Evolutionary conservation across 169 alveolate genomes (phyloP).

Genomic region (Plasmodium ovale): DNA sequence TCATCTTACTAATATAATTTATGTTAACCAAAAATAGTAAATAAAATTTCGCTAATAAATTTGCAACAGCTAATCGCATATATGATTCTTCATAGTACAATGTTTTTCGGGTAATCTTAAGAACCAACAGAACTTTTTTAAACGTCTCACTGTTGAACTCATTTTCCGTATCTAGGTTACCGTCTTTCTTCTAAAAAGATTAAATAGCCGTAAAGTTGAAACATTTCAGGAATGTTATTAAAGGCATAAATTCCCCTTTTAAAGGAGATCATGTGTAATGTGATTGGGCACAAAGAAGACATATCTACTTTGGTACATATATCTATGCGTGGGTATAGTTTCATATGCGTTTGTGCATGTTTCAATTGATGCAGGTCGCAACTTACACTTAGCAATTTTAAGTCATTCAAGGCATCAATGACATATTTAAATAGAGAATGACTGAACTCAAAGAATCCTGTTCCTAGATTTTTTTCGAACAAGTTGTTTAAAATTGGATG

Average conservation of each 20-base stretch:
- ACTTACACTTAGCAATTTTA: constrained; percentile 55
- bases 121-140: constrained; percentile 12
- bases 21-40: constrained; percentile 44
- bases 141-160: constrained; percentile 21
- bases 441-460: constrained; percentile 75
- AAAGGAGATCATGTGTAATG: neutral
- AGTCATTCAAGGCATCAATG: constrained; percentile 13
- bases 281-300: neutral
- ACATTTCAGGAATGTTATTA: no score
- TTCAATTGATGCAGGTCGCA: neutral
- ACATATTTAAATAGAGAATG: constrained; percentile 54
- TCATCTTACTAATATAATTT: constrained; percentile 47
- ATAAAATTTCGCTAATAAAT: constrained; percentile 46
- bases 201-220: neutral
- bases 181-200: constrained; percentile 24
- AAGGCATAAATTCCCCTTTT: no score
- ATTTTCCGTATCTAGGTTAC: constrained; percentile 1
- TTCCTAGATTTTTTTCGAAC: constrained; percentile 62
- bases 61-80: constrained; percentile 43
- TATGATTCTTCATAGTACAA: constrained; percentile 54
- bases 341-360: neutral
- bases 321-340: neutral
- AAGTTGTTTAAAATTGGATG: constrained; percentile 41
- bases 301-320: neutral
- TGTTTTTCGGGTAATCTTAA: constrained; percentile 32